Evolutionary conservation across 768 basidiomycete genomes (phyloP).

Genomic region (Psilocybe cubensis): DNA sequence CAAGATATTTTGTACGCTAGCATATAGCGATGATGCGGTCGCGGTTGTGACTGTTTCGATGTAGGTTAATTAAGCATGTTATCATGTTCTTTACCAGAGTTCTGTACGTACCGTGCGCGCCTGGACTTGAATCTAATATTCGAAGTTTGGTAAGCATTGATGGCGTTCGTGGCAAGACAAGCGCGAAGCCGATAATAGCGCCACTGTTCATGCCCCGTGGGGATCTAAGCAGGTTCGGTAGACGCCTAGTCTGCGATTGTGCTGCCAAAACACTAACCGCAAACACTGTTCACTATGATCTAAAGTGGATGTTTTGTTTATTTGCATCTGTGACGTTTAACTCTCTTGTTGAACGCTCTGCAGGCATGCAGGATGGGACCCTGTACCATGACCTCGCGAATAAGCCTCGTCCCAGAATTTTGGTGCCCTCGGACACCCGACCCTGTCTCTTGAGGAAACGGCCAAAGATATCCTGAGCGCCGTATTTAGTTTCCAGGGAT

Average conservation of each 20-base stretch:
- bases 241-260: background rate
- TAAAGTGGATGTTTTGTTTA: no score
- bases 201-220: background rate
- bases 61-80: no score
- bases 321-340: no score
- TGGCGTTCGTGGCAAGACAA: background rate
- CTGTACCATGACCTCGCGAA: background rate
- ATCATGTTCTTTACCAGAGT: no score
- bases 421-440: background rate
- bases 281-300: no score
- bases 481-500: background rate
- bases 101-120: no score
- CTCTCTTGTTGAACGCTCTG: no score
- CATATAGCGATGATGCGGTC: no score
- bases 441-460: background rate
- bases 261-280: background rate
- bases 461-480: background rate
- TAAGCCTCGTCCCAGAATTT: background rate
- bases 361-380: background rate
- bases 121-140: background rate
- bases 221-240: background rate
- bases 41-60: no score
- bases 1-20: no score
- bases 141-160: background rate
- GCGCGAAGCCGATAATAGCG: background rate